phyloP scores from a whole-genome alignment of 1,139 yeast genomes.

The Blastobotrys ciferrii region DNA sequence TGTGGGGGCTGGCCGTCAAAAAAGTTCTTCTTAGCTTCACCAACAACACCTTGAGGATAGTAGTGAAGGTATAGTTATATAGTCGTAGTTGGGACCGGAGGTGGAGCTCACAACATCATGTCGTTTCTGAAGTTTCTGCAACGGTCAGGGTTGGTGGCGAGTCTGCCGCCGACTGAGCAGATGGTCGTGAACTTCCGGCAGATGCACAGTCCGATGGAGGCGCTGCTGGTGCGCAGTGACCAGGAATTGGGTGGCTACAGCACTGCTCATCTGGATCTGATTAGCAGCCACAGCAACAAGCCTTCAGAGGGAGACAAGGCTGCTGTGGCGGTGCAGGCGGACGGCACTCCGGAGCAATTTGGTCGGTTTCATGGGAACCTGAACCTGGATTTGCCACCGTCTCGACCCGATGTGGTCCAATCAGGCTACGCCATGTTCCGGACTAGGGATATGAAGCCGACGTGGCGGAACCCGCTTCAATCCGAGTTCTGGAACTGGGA shows the following conservation, averaged over 20 bases:
- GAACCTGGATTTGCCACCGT: constrained; percentile 71
- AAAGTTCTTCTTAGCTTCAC: too few relatives aligned
- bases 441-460: constrained; percentile 50
- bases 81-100: background rate
- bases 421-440: constrained; percentile 89
- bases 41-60: too few relatives aligned
- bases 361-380: constrained; percentile 71
- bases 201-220: constrained; percentile 44
- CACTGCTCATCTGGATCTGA: constrained; percentile 53
- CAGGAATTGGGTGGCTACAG: constrained; percentile 77
- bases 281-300: constrained; percentile 33
- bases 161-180: constrained; percentile 21
- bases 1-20: too few relatives aligned
- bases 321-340: constrained; percentile 14
- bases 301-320: constrained; percentile 11
- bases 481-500: constrained; percentile 60
- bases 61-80: too few relatives aligned
- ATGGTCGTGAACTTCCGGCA: constrained; percentile 55
- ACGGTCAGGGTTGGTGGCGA: constrained; percentile 12
- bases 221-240: constrained; percentile 63
- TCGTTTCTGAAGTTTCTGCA: constrained; percentile 18
- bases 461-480: constrained; percentile 31
- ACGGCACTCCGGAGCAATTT: constrained; percentile 26
- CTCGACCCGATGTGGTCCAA: constrained; percentile 63
- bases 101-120: constrained; percentile 7